Percentiles rank a stretch among this genome's conserved stretches.
These are phyloP conservation scores for Colletotrichum filicis DNA, from an alignment of 2,329 filamentous ascomycete genomes.

Conservation along the genomic window DNA sequence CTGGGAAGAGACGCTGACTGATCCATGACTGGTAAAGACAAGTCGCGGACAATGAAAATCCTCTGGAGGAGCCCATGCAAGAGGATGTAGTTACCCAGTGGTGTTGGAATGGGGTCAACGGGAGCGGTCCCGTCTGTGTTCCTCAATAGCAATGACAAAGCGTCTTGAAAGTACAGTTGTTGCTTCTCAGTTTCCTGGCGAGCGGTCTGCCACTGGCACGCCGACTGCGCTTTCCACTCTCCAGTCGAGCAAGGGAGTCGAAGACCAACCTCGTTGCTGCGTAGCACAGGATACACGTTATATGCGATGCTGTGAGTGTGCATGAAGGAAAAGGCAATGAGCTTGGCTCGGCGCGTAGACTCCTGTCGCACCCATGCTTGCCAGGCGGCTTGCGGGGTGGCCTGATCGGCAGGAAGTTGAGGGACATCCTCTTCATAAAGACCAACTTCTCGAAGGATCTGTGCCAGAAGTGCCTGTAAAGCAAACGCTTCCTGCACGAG, in stretches of 20 bases:
- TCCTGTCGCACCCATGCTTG: slow-evolving; percentile 45
- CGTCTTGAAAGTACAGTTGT: slow-evolving; percentile 50
- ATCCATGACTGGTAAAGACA: slow-evolving; percentile 47
- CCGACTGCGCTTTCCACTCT: slow-evolving; percentile 48
- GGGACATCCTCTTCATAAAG: slow-evolving; percentile 42
- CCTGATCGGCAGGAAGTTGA: slow-evolving; percentile 4
- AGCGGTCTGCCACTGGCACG: slow-evolving; percentile 44
- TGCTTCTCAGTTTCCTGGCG: slow-evolving; percentile 41
- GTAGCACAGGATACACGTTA: slow-evolving; percentile 48
- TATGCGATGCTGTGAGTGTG: slow-evolving; percentile 52
- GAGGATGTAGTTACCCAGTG: slow-evolving; percentile 50
- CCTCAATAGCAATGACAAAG: slow-evolving; percentile 45
- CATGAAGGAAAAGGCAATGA: slow-evolving; percentile 51
- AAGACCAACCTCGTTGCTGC: slow-evolving; percentile 49
- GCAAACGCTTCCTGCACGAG: slow-evolving; percentile 49
- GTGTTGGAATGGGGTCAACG: slow-evolving; percentile 48
- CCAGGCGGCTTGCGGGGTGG: slow-evolving; percentile 39
- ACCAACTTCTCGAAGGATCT: slow-evolving; percentile 47
- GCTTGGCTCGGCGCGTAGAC: slow-evolving; percentile 46
- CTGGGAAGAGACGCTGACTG: slow-evolving; percentile 44
- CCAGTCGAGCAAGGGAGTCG: slow-evolving; percentile 48
- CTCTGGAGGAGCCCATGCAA: slow-evolving; percentile 50
- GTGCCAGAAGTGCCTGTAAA: slow-evolving; percentile 46
- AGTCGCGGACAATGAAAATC: slow-evolving; percentile 50
- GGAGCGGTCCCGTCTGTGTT: slow-evolving; percentile 42